Conservation (phyloP, 2,329 filamentous ascomycete genomes). For the Pseudogymnoascus sp. region DNA sequence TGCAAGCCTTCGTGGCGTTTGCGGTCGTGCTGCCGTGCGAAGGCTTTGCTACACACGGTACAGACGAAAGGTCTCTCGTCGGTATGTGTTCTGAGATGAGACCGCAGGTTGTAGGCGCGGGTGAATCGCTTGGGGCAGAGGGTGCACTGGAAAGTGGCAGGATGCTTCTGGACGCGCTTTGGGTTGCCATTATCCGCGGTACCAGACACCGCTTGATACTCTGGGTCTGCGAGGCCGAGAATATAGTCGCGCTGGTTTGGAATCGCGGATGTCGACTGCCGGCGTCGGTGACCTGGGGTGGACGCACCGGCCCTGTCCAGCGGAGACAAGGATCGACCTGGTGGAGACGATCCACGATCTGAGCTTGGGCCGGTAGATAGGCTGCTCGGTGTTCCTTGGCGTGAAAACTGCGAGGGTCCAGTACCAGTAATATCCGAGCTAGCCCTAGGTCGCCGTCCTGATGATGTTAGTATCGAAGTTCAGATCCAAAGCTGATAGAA, state of each 20-base stretch:
- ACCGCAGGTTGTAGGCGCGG: conserved; percentile 90
- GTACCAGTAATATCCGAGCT: conserved; percentile 29
- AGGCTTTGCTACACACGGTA: conserved; percentile 93
- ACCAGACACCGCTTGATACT: conserved; percentile 60
- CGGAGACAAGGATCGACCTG: conserved; percentile 51
- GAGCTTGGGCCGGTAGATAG: conserved; percentile 48
- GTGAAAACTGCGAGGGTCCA: conserved; percentile 34
- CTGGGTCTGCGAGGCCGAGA: conserved; percentile 82
- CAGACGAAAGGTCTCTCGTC: conserved; percentile 97
- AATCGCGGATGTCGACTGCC: conserved; percentile 55
- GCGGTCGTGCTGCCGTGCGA: conserved; percentile 92
- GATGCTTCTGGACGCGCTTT: conserved; percentile 93
- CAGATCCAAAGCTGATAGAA: not conserved
- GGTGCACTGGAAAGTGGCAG: conserved; percentile 90
- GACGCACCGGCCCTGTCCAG: conserved; percentile 47
- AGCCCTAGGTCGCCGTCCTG: conserved; percentile 29
- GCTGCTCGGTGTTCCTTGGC: conserved; percentile 43
- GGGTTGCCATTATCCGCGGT: conserved; percentile 49
- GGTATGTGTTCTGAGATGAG: conserved; percentile 90
- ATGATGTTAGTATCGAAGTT: conserved; percentile 15
- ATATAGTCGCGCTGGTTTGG: conserved; percentile 62
- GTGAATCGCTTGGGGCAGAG: conserved; percentile 95
- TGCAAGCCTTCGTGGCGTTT: conserved; percentile 96
- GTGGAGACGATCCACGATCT: conserved; percentile 37
- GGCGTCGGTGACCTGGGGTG: conserved; percentile 37